Evolutionary conservation across 2,329 filamentous ascomycete species (phyloP), one percentile per base, ranked within the genome.

Genomic region (Aspergillus hiratsukae): DNA sequence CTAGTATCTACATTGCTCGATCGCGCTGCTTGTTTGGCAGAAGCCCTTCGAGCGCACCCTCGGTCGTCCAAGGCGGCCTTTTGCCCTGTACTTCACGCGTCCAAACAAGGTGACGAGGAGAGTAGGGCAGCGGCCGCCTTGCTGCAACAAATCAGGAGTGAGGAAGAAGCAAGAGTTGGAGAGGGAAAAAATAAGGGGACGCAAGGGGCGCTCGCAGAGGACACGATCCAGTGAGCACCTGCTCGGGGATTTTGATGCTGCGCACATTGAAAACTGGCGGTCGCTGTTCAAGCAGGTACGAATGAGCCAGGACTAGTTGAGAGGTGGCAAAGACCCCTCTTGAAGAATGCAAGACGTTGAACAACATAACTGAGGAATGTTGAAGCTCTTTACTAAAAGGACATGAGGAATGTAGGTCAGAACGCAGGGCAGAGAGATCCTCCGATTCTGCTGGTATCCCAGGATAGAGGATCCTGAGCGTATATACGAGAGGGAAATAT

Each of bases 71-170:
- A 65, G 65, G 64, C 61, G 65, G 64, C 66, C 58, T 65, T 66
- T 59, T 58, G 64, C 62, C 63, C 61, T 64, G 61, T 61, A 52
- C 59, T 59, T 67, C 61, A 62, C 68, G 64, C 70, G 71, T 70
- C 61, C 59, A 68, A 66, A 52, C 64, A 64, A 62, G 54, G 66
- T 63, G 62, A 67, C 57, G 64, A 67, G 64, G 62, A 60, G 60
- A 64, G 64, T 60, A 64, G 63, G 61, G 62, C 54, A 60, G 61
- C 58, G 61, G 57, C 64, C 60, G 60, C 70, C 70, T 69, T 69
- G 68, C 66, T 61, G 67, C 67, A 67, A 62, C 68, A 69, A 74
- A 75, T 72, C 69, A 72, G 72, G 68, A 67, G 65, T 62, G 60
- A 62, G 64, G 68, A 66, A 66, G 66, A 64, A 65, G 64, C 63